Base-by-base conservation (phyloP, 495 filamentous ascomycete genomes). In the Penicillium coffeae region DNA sequence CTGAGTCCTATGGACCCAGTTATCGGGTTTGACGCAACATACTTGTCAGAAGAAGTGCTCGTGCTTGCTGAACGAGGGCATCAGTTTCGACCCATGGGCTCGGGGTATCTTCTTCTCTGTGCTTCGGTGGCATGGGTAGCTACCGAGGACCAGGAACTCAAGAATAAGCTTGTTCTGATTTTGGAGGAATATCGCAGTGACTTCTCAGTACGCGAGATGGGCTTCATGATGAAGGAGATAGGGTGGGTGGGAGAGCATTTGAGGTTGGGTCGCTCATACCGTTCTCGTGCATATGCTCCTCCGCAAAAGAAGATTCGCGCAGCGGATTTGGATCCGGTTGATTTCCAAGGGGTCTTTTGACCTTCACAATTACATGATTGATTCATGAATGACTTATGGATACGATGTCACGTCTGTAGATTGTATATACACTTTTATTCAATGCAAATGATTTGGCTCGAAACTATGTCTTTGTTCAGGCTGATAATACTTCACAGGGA, bases 81-180 rank as follows among this genome's bases (percentile, higher is more conserved):
- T 8, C 48, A 47, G 0, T 68, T 66, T 40, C 45, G 67, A 15
- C 71, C 71, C 2, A 48, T 75, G 21, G 71, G 64, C 3, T 45
- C 70, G 10, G 56, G 48, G 8, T 70, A 66, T 53, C 45, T 71
- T 2, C 18, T 61, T 8, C n/a, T 70, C 13, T 60, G 58, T 21
- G 48, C 71, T 12, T 33, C 47, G 3, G 47, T 51, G 12, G 66
- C 70, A 7, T 68, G 62, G 63, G 42, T 55, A 8, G 60, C 59
- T 14, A 64, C 55, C 14, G 37, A 41, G 2, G 59, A 71, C 32
- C 36, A 37, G 9, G 20, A 35, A 2, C 27, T 64, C 15, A 47
- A 55, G 25, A 22, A 20, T 1, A 46, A 42, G 14, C 19, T 69
- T 4, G 16, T 57, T 21, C 15, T 3, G 5, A 21, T 48, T 21